Evolutionary conservation across 2,329 filamentous ascomycete species (phyloP).

Genomic region (Endoconidiophora polonica): DNA sequence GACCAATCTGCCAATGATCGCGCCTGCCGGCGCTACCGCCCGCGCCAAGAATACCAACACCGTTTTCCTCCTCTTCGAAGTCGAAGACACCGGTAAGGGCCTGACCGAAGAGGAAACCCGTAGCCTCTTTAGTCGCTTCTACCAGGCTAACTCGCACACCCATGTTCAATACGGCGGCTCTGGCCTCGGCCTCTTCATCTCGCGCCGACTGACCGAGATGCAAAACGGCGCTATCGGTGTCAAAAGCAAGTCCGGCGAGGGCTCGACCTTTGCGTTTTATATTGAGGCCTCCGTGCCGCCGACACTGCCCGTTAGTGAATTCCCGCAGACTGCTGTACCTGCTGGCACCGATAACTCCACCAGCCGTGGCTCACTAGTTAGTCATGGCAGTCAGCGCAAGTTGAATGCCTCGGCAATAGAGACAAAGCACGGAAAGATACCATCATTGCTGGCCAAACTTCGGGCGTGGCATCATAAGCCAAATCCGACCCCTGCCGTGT

Average conservation of each 20-base stretch:
- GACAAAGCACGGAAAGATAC: background rate
- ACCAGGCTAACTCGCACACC: constrained; percentile 58
- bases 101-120: constrained; percentile 56
- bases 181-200: constrained; percentile 65
- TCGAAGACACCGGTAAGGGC: constrained; percentile 62
- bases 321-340: constrained; percentile 21
- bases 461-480: background rate
- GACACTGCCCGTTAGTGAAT: constrained; percentile 24
- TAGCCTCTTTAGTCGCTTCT: constrained; percentile 61
- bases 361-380: background rate
- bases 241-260: constrained; percentile 47
- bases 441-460: background rate
- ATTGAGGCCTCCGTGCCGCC: constrained; percentile 39
- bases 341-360: constrained; percentile 13
- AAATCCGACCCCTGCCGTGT: background rate
- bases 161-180: constrained; percentile 68
- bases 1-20: background rate
- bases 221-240: constrained; percentile 70
- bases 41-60: constrained; percentile 14
- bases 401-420: background rate
- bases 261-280: constrained; percentile 62
- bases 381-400: constrained; percentile 3
- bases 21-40: background rate
- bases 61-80: constrained; percentile 53
- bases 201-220: constrained; percentile 59